A percentile compares a stretch with the other conserved stretches of the same genome.
These are phyloP conservation scores for Rhizopogon sp. DNA, from an alignment of 768 basidiomycete genomes.

Conservation along the genomic window DNA sequence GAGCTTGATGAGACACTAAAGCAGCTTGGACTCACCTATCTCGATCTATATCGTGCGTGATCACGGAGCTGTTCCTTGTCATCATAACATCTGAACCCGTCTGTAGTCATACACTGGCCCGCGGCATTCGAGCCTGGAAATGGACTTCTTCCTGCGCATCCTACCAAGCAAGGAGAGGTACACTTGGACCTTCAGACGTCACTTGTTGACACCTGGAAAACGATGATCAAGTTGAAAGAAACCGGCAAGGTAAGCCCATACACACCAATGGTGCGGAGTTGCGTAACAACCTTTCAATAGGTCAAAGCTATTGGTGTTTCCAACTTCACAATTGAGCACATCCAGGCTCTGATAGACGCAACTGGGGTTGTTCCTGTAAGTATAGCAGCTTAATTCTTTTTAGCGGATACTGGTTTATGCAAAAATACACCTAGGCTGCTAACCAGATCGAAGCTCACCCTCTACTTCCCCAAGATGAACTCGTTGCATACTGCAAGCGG, in stretches of 20 bases:
- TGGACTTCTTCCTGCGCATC: conserved; percentile 49
- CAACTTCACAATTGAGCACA: conserved; percentile 66
- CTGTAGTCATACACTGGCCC: conserved; percentile 75
- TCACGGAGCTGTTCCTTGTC: background rate
- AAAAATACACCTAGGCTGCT: conserved; percentile 32
- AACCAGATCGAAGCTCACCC: conserved; percentile 89
- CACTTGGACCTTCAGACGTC: conserved; percentile 54
- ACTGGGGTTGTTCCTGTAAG: conserved; percentile 71
- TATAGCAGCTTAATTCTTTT: background rate
- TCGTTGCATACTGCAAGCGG: conserved; percentile 62
- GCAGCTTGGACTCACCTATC: conserved; percentile 69
- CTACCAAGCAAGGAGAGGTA: conserved; percentile 38
- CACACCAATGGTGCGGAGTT: background rate
- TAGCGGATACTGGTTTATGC: background rate
- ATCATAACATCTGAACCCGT: background rate
- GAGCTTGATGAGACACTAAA: conserved; percentile 72
- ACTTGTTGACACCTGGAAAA: conserved; percentile 81
- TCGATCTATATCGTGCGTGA: conserved; percentile 73
- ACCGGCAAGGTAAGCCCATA: conserved; percentile 50
- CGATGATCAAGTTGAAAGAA: conserved; percentile 65
- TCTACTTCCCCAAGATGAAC: conserved; percentile 67
- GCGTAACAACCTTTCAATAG: conserved; percentile 21
- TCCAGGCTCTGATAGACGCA: conserved; percentile 62
- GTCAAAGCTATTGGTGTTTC: conserved; percentile 75
- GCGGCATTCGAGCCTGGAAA: conserved; percentile 58